A percentile compares a stretch with the other conserved stretches of the same genome.
Conservation (phyloP, 495 filamentous ascomycete genomes). For the Talaromyces stipitatus region DNA sequence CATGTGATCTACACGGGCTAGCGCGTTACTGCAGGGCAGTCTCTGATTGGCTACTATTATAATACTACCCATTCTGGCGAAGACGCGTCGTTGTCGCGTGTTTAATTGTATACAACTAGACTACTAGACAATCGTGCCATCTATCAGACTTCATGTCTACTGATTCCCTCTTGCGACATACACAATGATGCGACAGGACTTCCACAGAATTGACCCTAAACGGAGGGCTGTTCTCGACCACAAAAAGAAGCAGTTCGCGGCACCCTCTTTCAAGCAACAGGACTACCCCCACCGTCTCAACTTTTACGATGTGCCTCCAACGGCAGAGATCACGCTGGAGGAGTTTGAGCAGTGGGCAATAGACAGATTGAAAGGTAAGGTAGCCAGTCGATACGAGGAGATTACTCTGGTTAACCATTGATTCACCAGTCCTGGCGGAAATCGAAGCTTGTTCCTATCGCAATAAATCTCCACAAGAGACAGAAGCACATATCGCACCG, state of each 20-base stretch:
- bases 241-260: slow-evolving; percentile 81
- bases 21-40: neutral
- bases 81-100: neutral
- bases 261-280: slow-evolving; percentile 59
- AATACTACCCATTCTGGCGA: slow-evolving; percentile 5
- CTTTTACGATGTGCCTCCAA: slow-evolving; percentile 84
- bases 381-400: too few species aligned
- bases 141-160: neutral
- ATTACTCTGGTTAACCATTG: neutral
- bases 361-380: slow-evolving; percentile 68
- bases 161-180: neutral
- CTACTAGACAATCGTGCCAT: neutral
- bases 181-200: slow-evolving; percentile 67
- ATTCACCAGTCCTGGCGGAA: slow-evolving; percentile 72
- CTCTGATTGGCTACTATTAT: slow-evolving; percentile 3
- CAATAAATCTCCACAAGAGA: slow-evolving; percentile 75
- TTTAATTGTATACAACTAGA: neutral
- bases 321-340: slow-evolving; percentile 90
- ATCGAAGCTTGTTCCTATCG: slow-evolving; percentile 94
- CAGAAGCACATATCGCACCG: slow-evolving; percentile 66
- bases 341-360: slow-evolving; percentile 99
- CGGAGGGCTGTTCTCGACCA: slow-evolving; percentile 63
- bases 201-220: slow-evolving; percentile 72
- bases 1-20: neutral
- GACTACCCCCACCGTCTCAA: slow-evolving; percentile 83